Conservation (phyloP, 176 grass and related monocot species). For the Juncus inflexus region DNA sequence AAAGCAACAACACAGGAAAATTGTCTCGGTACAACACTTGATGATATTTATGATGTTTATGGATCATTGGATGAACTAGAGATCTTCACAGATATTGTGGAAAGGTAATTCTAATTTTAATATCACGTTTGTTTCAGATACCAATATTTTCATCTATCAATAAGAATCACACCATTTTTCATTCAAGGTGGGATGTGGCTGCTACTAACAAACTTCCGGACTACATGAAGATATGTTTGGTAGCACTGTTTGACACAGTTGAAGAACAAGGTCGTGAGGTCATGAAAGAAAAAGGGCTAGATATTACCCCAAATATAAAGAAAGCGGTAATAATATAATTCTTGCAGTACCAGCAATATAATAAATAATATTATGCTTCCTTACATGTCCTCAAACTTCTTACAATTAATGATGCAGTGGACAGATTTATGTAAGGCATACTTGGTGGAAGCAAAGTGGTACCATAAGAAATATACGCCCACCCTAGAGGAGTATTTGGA, state of each 20-base stretch:
- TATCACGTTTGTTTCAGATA: neutral
- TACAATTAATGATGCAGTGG: slow-evolving; percentile 22
- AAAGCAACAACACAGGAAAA: slow-evolving; percentile 9
- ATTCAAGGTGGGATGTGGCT: slow-evolving; percentile 23
- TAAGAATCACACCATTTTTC: neutral
- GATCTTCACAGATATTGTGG: slow-evolving; percentile 20
- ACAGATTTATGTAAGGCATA: slow-evolving; percentile 23
- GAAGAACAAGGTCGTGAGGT: slow-evolving; percentile 9
- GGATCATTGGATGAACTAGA: slow-evolving; percentile 24
- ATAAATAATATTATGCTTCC: no score
- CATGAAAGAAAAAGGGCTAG: slow-evolving; percentile 12
- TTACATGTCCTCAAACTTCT: no score
- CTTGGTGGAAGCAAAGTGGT: slow-evolving; percentile 36
- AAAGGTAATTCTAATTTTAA: slow-evolving; percentile 12
- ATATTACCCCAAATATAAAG: slow-evolving; percentile 10
- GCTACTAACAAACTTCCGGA: slow-evolving; percentile 10
- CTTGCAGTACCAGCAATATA: no score
- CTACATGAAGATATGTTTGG: slow-evolving; percentile 19
- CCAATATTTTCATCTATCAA: neutral
- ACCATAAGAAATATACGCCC: slow-evolving; percentile 10
- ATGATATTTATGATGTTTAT: slow-evolving; percentile 42
- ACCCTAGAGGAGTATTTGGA: slow-evolving; percentile 31
- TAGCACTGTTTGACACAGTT: slow-evolving; percentile 21
- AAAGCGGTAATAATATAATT: slow-evolving; percentile 13
- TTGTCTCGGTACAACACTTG: slow-evolving; percentile 10